Percentiles rank a stretch among this genome's conserved stretches.
Evolutionary conservation across 257 asterid species (phyloP).

Genomic region (Voacanga thouarsii): DNA sequence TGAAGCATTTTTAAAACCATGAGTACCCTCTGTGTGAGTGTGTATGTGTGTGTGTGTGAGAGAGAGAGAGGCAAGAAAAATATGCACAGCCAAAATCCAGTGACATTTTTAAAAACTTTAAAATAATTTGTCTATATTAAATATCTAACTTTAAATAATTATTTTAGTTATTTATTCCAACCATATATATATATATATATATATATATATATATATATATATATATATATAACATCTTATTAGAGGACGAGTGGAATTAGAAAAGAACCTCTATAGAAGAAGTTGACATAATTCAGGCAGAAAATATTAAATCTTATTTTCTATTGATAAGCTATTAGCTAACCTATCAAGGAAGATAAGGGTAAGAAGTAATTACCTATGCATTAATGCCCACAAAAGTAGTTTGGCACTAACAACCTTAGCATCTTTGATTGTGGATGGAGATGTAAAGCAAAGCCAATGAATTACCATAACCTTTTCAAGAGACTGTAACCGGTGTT

Average conservation of each 20-base stretch:
- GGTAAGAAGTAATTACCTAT: constrained; percentile 49
- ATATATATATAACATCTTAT: constrained; percentile 3
- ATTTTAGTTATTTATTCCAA: no score
- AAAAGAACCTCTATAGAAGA: neutral
- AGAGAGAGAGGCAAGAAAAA: neutral
- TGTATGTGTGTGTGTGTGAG: neutral
- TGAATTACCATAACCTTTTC: constrained; percentile 93
- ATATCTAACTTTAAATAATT: neutral
- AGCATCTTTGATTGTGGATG: constrained; percentile 79
- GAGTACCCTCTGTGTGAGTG: no score
- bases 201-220: no score
- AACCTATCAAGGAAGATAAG: neutral
- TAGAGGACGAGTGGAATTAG: neutral
- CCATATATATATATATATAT: neutral
- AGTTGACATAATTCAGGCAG: neutral
- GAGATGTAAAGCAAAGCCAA: constrained; percentile 99
- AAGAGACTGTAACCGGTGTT: constrained; percentile 81
- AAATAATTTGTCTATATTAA: neutral
- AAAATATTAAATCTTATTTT: neutral
- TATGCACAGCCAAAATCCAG: neutral
- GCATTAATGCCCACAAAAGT: constrained; percentile 74
- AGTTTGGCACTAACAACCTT: constrained; percentile 65
- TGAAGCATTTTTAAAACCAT: neutral
- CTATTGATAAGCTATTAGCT: constrained; percentile 2
- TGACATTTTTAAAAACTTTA: neutral